phyloP scores from a whole-genome alignment of 352 stramenopile genomes.

The Phytophthora foliorum region DNA sequence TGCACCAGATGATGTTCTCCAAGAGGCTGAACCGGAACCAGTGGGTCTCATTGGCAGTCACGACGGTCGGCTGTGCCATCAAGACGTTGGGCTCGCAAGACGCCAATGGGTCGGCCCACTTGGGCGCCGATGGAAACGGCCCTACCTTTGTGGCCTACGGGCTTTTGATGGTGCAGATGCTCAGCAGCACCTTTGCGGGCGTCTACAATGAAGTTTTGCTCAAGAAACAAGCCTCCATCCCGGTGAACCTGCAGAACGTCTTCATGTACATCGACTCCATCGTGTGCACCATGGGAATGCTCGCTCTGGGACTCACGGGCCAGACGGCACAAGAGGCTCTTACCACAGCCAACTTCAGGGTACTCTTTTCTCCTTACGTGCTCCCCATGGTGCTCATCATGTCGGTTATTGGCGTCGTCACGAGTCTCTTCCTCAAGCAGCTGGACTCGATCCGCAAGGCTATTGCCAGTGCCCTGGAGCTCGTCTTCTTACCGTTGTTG shows the following conservation, averaged over 20 bases:
- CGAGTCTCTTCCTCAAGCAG: slow-evolving; percentile 83
- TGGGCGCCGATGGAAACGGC: neutral
- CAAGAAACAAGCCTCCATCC: slow-evolving; percentile 77
- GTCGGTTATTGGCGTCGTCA: slow-evolving; percentile 83
- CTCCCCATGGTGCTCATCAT: slow-evolving; percentile 89
- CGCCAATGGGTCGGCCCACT: slow-evolving; percentile 23
- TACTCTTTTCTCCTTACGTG: slow-evolving; percentile 81
- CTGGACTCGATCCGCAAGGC: slow-evolving; percentile 86
- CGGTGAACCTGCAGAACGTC: slow-evolving; percentile 85
- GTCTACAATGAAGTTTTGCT: slow-evolving; percentile 89
- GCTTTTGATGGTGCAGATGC: slow-evolving; percentile 76
- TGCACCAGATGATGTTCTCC: slow-evolving; percentile 84
- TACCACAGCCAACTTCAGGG: slow-evolving; percentile 50
- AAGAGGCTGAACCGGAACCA: slow-evolving; percentile 81
- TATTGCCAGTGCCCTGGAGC: slow-evolving; percentile 79
- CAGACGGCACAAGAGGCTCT: slow-evolving; percentile 73
- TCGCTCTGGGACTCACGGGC: slow-evolving; percentile 73
- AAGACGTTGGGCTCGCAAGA: slow-evolving; percentile 69
- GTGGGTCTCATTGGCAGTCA: slow-evolving; percentile 78
- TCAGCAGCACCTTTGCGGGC: slow-evolving; percentile 83
- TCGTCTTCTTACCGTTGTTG: slow-evolving; percentile 78
- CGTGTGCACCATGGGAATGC: slow-evolving; percentile 71
- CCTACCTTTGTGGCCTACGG: slow-evolving; percentile 63
- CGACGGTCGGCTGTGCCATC: slow-evolving; percentile 78
- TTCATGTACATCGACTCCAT: slow-evolving; percentile 91